A percentile compares a stretch with the other conserved stretches of the same genome.
Evolutionary conservation across 2,329 filamentous ascomycete species (phyloP).

Genomic region (Sporothrix mexicana): DNA sequence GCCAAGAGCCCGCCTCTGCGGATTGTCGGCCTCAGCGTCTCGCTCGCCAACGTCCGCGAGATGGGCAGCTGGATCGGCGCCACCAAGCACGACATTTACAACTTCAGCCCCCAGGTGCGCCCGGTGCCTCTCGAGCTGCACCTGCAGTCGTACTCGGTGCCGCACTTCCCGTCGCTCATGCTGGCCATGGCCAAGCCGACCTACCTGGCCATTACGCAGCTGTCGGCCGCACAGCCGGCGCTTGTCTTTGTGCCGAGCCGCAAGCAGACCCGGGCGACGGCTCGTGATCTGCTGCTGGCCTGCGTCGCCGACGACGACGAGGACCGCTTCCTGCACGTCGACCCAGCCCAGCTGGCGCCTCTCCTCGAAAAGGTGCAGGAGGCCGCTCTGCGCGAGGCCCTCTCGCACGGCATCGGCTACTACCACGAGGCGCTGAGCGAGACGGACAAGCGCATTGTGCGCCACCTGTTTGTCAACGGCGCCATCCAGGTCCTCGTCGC

Average conservation of each 20-base stretch:
- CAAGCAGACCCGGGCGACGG: constrained; percentile 89
- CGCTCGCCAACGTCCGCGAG: constrained; percentile 89
- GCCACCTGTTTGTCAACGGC: constrained; percentile 86
- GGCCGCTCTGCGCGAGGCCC: constrained; percentile 81
- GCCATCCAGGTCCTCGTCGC: constrained; percentile 83
- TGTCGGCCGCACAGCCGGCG: constrained; percentile 86
- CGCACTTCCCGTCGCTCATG: constrained; percentile 98
- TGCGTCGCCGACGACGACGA: constrained; percentile 89
- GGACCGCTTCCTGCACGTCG: constrained; percentile 88
- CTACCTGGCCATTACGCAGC: constrained; percentile 84
- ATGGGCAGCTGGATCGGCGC: constrained; percentile 98
- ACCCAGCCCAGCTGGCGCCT: constrained; percentile 76
- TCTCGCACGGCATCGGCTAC: constrained; percentile 94
- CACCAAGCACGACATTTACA: constrained; percentile 97
- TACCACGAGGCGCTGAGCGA: constrained; percentile 91
- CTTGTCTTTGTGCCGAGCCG: constrained; percentile 91
- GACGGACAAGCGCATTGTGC: constrained; percentile 91
- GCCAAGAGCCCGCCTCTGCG: constrained; percentile 77
- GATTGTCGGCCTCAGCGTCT: constrained; percentile 88
- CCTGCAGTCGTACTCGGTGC: constrained; percentile 92
- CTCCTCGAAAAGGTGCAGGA: constrained; percentile 85
- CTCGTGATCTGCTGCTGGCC: constrained; percentile 84
- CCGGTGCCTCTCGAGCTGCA: constrained; percentile 90
- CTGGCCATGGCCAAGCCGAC: constrained; percentile 96
- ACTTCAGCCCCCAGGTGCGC: constrained; percentile 92